phyloP scores from a whole-genome alignment of 495 filamentous ascomycete genomes.

The Penicillium desertorum region DNA sequence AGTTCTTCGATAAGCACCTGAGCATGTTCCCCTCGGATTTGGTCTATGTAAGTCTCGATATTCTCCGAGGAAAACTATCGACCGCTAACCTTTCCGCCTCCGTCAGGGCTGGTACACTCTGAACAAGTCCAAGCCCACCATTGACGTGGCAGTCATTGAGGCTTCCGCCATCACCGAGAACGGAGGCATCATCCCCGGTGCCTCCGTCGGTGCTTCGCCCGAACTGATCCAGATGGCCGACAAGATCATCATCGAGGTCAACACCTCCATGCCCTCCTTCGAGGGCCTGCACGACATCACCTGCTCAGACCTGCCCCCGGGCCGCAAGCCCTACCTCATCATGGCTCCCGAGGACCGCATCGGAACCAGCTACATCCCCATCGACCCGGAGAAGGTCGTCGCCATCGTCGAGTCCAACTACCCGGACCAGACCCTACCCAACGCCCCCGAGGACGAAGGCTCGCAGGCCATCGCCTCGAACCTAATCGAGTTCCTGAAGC shows the following conservation, averaged over 20 bases:
- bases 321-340: constrained; percentile 82
- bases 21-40: constrained; percentile 91
- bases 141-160: constrained; percentile 86
- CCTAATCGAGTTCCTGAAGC: constrained; percentile 82
- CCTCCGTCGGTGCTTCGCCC: constrained; percentile 81
- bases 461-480: constrained; percentile 74
- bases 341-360: constrained; percentile 80
- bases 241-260: constrained; percentile 93
- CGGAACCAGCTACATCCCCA: constrained; percentile 78
- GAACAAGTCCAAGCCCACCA: constrained; percentile 66
- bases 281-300: constrained; percentile 91
- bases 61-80: constrained; percentile 17
- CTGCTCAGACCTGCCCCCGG: constrained; percentile 77
- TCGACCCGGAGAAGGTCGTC: constrained; percentile 85
- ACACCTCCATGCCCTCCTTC: constrained; percentile 80
- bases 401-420: constrained; percentile 84
- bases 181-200: constrained; percentile 86
- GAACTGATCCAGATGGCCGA: constrained; percentile 88
- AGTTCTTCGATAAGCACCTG: constrained; percentile 90
- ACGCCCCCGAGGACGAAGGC: constrained; percentile 70
- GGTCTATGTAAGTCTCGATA: constrained; percentile 61
- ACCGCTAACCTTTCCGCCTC: constrained; percentile 14
- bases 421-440: constrained; percentile 76
- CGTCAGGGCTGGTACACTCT: constrained; percentile 74
- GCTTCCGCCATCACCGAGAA: constrained; percentile 90